Percentiles rank a stretch among this genome's conserved stretches.
Evolutionary conservation across 768 basidiomycete genomes (phyloP).

Genomic region (Termitomyces titanicus): DNA sequence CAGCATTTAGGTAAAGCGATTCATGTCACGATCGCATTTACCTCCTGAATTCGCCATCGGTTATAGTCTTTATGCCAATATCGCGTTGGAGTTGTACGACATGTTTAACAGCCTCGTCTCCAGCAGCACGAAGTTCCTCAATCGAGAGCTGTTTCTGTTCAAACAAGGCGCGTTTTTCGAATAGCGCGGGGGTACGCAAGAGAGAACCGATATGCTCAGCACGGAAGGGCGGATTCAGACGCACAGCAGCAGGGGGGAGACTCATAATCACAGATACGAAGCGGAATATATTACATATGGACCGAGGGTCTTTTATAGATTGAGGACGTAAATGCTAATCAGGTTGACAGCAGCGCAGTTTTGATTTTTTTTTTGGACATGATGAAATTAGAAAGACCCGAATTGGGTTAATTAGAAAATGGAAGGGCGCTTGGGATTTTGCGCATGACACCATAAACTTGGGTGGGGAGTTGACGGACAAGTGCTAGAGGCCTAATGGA

Average conservation of each 20-base stretch:
- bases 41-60: conserved; percentile 56
- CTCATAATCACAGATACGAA: conserved; percentile 15
- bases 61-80: conserved; percentile 54
- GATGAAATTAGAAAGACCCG: no score
- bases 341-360: not conserved
- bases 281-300: conserved; percentile 6
- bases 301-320: conserved; percentile 6
- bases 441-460: no score
- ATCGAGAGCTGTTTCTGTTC: conserved; percentile 37
- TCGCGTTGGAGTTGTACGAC: conserved; percentile 53
- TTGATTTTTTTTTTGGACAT: not conserved
- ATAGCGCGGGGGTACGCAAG: conserved; percentile 48
- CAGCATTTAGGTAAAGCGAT: not conserved
- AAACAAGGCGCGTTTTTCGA: conserved; percentile 40
- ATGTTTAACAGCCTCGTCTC: conserved; percentile 51
- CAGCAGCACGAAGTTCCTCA: conserved; percentile 42
- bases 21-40: conserved; percentile 5
- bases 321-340: conserved; percentile 11
- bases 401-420: conserved; percentile 4
- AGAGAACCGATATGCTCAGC: conserved; percentile 64
- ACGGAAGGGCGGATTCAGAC: conserved; percentile 37
- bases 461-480: no score
- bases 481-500: conserved; percentile 10
- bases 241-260: conserved; percentile 18
- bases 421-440: no score